phyloP scores from a whole-genome alignment of 2,329 filamentous ascomycete genomes.

The Pezicula radicicola region DNA sequence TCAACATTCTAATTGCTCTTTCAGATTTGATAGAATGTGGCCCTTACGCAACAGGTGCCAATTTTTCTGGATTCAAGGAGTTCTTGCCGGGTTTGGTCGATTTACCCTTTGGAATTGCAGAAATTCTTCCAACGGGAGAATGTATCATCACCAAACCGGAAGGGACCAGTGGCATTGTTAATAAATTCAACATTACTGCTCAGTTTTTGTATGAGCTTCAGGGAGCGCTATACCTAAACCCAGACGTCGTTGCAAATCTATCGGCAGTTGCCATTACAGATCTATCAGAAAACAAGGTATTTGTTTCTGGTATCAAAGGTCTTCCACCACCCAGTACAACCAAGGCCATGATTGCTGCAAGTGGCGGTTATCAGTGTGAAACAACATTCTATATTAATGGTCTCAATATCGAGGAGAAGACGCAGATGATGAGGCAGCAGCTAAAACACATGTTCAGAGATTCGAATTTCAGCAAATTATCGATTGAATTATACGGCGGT shows the following conservation, averaged over 20 bases:
- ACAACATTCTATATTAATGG: conserved; percentile 23
- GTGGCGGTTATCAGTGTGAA: conserved; percentile 27
- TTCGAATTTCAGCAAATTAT: conserved; percentile 32
- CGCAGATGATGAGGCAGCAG: conserved; percentile 21
- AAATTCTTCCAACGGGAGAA: conserved; percentile 38
- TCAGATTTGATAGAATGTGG: conserved; percentile 24
- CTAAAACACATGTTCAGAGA: conserved; percentile 20
- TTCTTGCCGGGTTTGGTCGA: conserved; percentile 30
- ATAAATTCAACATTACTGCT: conserved; percentile 31
- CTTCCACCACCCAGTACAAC: conserved; percentile 19
- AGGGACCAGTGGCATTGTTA: conserved; percentile 33
- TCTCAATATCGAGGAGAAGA: conserved; percentile 24
- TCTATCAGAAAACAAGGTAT: conserved; percentile 15
- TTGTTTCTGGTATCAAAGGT: conserved; percentile 14
- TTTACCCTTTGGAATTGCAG: conserved; percentile 41
- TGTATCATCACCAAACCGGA: conserved; percentile 43
- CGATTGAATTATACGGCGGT: conserved; percentile 27
- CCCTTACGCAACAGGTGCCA: conserved; percentile 19
- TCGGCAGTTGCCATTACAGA: conserved; percentile 20
- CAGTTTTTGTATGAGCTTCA: conserved; percentile 40
- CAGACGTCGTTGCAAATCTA: conserved; percentile 31
- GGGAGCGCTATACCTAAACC: conserved; percentile 34
- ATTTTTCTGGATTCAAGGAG: conserved; percentile 32
- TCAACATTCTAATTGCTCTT: neutral
- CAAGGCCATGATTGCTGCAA: conserved; percentile 21